Base-by-base conservation (phyloP, 2,329 filamentous ascomycete genomes). In the Tolypocladium tropicale region DNA sequence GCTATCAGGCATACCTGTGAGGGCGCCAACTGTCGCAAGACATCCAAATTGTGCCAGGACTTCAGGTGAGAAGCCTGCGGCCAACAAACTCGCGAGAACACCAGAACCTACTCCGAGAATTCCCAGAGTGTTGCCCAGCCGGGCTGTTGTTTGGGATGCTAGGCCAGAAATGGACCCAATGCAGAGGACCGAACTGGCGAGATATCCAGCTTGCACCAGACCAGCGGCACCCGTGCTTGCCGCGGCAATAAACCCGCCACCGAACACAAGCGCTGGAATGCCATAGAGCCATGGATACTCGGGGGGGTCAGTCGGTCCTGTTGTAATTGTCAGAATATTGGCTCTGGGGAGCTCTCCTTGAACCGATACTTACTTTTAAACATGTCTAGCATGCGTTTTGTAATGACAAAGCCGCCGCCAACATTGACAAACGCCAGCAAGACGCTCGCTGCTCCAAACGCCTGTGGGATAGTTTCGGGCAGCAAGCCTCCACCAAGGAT, bases 361-460 rank as follows among this genome's bases (percentile, higher is more conserved):
- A 18, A 2, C 16, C 28, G 33, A 2, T 46, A 68, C 79, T 64
- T 66, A 77, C 88, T 81, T 67, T 88, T 88, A 68, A 93, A 93
- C 89, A 93, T 93, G 68, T 95, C 90, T 48, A 96, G 77, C 91
- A 96, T 96, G 60, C 91, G 81, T 73, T 95, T 95, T 3, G 90
- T 95, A 58, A 96, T 90, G 48, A 95, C 88, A 59, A 96, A 96
- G 0, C 91, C 91, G 57, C 91, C 91, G 0, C 88, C 86, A 3
- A 96, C 85, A 61, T 95, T 95, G 59, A 95, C 88, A 67, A 94
- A 95, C 0, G 90, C 90, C 23, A 96, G 74, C 6, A 94, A 75
- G 1, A 95, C 91, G 1, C 90, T 95, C 1, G 84, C 72, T 2
- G 90, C 88, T 55, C 90, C 91, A 37, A 96, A 82, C 2, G 75